These are phyloP conservation scores for Fragilariopsis cylindrus DNA, from an alignment of 108 stramenopile species.

Conservation along the genomic window DNA sequence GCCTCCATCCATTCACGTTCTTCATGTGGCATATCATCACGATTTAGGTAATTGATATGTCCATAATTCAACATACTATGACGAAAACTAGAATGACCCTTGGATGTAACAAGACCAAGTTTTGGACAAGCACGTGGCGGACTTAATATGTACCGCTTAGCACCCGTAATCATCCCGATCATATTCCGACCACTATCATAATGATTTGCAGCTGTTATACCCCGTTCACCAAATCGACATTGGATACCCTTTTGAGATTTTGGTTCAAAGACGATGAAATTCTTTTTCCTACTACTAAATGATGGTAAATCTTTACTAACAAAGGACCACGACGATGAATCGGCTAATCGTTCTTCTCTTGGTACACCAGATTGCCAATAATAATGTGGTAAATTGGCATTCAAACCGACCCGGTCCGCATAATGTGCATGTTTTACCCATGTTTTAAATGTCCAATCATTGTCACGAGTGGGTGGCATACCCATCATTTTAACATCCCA, in stretches of 20 bases:
- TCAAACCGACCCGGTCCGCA: constrained; percentile 65
- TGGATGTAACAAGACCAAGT: constrained; percentile 71
- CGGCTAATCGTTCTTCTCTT: constrained; percentile 51
- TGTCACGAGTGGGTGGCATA: constrained; percentile 65
- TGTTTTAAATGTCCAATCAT: constrained; percentile 63
- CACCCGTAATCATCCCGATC: constrained; percentile 92
- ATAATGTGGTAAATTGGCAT: constrained; percentile 64
- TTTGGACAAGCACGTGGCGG: constrained; percentile 81
- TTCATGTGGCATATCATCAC: constrained; percentile 54
- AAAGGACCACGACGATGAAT: constrained; percentile 61
- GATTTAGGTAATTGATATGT: constrained; percentile 53
- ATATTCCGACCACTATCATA: constrained; percentile 93
- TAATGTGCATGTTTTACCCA: constrained; percentile 80
- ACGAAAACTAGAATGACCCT: constrained; percentile 70
- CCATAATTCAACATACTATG: constrained; percentile 88
- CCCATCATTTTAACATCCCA: constrained; percentile 69
- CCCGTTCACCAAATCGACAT: constrained; percentile 85
- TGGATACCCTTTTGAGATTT: constrained; percentile 84
- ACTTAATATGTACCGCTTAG: constrained; percentile 91
- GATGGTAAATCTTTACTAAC: constrained; percentile 75
- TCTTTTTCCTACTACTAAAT: constrained; percentile 54
- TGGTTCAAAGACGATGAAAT: constrained; percentile 70
- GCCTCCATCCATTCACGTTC: constrained; percentile 72
- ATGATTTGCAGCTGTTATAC: constrained; percentile 94
- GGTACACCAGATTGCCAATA: constrained; percentile 80